Percentiles rank a stretch among this genome's conserved stretches.
phyloP scores from a whole-genome alignment of 2,329 filamentous ascomycete genomes.

The Coniochaeta ligniaria region DNA sequence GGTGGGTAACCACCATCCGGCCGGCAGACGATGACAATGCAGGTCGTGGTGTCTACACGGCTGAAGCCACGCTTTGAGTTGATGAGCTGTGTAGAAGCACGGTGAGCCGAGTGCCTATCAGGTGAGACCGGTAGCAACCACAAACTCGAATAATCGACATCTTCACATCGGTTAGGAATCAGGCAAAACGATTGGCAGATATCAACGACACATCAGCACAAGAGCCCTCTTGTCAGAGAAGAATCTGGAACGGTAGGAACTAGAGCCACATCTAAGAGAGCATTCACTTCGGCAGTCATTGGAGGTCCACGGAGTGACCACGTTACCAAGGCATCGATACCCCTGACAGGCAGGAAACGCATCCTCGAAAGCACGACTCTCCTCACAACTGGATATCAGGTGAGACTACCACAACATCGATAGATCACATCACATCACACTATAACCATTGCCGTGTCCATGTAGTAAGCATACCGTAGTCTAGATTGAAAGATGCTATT shows the following conservation, averaged over 20 bases:
- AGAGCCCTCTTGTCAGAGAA: background rate
- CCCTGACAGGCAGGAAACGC: no score
- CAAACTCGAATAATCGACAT: background rate
- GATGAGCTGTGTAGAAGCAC: background rate
- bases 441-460: background rate
- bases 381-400: background rate
- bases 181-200: background rate
- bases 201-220: background rate
- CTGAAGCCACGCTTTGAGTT: background rate
- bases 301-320: no score
- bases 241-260: background rate
- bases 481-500: background rate
- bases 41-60: background rate
- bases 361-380: background rate
- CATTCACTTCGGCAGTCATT: no score
- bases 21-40: background rate
- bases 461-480: background rate
- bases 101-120: background rate
- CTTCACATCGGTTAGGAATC: background rate
- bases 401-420: background rate
- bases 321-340: no score
- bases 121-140: background rate
- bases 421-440: background rate
- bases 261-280: background rate
- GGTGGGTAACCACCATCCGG: background rate